A percentile compares a stretch with the other conserved stretches of the same genome.
These are phyloP conservation scores for Kurtzmaniella fragi DNA, from an alignment of 805 yeast species.

Conservation along the genomic window DNA sequence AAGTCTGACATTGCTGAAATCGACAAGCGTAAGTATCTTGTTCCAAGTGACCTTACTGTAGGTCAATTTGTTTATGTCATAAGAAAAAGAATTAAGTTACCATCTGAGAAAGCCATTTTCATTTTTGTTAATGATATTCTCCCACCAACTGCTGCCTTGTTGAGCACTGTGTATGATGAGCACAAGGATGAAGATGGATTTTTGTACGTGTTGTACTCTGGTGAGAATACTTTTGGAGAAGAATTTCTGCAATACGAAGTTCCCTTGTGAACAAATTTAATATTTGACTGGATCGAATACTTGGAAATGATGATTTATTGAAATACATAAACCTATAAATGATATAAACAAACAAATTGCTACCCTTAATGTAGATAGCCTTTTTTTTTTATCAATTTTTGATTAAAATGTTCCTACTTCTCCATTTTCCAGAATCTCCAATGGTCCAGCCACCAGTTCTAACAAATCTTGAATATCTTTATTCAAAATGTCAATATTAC, in stretches of 20 bases:
- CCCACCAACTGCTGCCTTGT: conserved; percentile 96
- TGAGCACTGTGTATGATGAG: conserved; percentile 92
- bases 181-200: conserved; percentile 98
- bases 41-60: conserved; percentile 92
- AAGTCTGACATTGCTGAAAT: conserved; percentile 93
- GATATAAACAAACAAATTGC: too few species aligned
- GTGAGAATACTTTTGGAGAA: conserved; percentile 93
- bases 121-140: conserved; percentile 94
- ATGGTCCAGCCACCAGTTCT: neutral
- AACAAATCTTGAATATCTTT: neutral
- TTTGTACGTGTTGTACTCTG: conserved; percentile 90
- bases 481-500: neutral
- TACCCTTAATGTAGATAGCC: too few species aligned
- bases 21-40: conserved; percentile 95
- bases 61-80: conserved; percentile 98
- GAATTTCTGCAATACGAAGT: neutral
- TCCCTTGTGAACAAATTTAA: too few species aligned
- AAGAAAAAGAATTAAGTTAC: conserved; percentile 91
- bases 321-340: too few species aligned
- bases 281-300: conserved; percentile 3
- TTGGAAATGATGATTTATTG: neutral
- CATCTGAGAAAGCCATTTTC: conserved; percentile 96
- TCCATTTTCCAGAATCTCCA: neutral
- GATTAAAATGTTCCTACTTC: neutral
- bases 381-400: too few species aligned